Evolutionary conservation across 2,329 filamentous ascomycete species (phyloP), one percentile per base, ranked within the genome.

Genomic region (Sclerotinia borealis): DNA sequence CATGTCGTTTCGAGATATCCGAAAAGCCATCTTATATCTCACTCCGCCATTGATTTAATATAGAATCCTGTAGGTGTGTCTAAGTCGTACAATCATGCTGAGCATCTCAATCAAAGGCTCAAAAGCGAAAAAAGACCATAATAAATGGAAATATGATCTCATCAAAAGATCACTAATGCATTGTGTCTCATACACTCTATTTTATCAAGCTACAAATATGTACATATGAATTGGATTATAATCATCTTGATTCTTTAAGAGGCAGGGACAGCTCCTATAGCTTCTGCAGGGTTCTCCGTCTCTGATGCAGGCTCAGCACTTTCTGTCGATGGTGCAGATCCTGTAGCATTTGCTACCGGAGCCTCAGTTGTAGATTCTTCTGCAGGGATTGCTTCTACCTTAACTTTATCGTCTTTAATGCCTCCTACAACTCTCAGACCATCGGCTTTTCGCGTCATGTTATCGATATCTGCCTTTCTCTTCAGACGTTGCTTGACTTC

Each of bases 401-500:
- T 63, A 25, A 59, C n/a, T 49, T 61, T 59, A 55, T 68, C 65
- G 25, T 66, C 54, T 48, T 68, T 69, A 51, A 72, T 72, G 3
- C 71, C 72, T 60, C 68, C 67, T 29, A 75, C 71, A 19, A 75
- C 72, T 41, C 66, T 71, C 63, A 74, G 60, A 34, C 70, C 72
- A 29, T 71, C 68, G 3, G 72, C 70, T 61, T 74, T 65, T 39
- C 66, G 54, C 11, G 68, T 64, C 41, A 73, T 59, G 41, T 61
- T 69, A 27, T 74, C 75, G 8, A 72, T 64, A 49, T 75, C 68
- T 13, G 69, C 70, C 58, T 75, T 75, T 56, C 72, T 68, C 51
- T 69, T 69, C 64, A 86, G 70, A 64, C 82, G 75, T 65, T 74
- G 75, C 75, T 82, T 84, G 48, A 92, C 80, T 76, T 91, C 88